Evolutionary conservation across 139 green algal species (phyloP), one percentile per base, ranked within the genome.

Genomic region (Gonium pectorale): DNA sequence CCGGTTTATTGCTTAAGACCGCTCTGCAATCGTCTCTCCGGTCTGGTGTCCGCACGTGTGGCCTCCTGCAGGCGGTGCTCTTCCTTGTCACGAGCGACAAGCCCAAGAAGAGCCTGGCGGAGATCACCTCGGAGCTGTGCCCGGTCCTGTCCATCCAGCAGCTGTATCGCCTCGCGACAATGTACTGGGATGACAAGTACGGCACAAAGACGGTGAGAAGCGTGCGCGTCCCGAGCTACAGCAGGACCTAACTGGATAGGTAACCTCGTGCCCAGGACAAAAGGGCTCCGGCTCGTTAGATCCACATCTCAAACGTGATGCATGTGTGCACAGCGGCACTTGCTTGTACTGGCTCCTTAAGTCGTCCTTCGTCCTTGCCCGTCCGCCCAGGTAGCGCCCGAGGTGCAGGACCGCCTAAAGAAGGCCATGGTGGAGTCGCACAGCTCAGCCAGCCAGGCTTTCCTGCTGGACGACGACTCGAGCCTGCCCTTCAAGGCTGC

Each of bases 141-240:
- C 93, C 95, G 5, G 90, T 94, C 56, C 94, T 99, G 60, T 92
- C 80, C 68, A 93, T 99, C 60, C 97, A 99, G 86, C 97, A 99
- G 94, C 93, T 99, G 74, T 99, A 99, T 94, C 95, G 97, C 86
- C 98, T 99, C 89, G 94, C 83, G 86, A 99, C 96, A 64, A 99
- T 99, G 97, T 99, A 99, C 95, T 96, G 94, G 95, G 95, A 98
- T 67, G 95, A 97, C 88, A 92, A 92, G 79, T 99, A 98, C 90
- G 95, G 93, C 86, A 99, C 97, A 5, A 96, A 99, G 90, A 98
- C 94, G 13, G 97, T 99, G 62, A 56, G 73, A 27, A 27, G 27
- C 22, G 8, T 44, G 63, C 46, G 5, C 63, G 3, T 5, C 35
- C 29, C 46, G 3, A 70, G n/a, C n/a, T n/a, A n/a, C n/a, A n/a